Evolutionary conservation across 2,329 filamentous ascomycete genomes (phyloP), one percentile per base, ranked within the genome.

Genomic region (Hymenotorrendiella dingleyae): DNA sequence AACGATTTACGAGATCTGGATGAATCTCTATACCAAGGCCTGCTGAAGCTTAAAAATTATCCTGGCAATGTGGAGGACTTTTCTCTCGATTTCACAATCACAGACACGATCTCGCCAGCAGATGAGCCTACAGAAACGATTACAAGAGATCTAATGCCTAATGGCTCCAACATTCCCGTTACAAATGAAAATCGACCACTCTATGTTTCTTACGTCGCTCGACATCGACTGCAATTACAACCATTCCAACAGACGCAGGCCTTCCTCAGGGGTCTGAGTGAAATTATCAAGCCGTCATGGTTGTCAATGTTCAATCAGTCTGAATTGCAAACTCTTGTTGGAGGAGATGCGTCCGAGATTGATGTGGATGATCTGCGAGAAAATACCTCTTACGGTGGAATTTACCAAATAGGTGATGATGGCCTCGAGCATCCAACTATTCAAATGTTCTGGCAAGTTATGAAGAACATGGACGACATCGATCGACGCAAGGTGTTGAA

Each of bases 261-360:
- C 1, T 98, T 98, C 62, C 74, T 98, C 6, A 80, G 80, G 43
- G 93, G 93, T 0, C 78, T 98, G 1, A 80, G 85, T 17, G 74
- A 82, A 51, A 94, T 98, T 59, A 93, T 98, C 52, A 84, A 90
- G 45, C 90, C 91, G 0, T 79, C 80, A 3, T 98, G 93, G 93
- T 75, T 98, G 4, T 89, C 84, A 56, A 97, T 98, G 93, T 98
- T 98, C 71, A 98, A 98, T 64, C 91, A 96, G 62, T 80, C 80
- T 3, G 93, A 98, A 63, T 75, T 98, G 4, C 93, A 97, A 66
- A 93, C 87, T 1, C 80, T 98, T 5, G 85, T 98, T 12, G 87
- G 89, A 40, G 93, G 93, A 32, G 89, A 94, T 55, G 83, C 81
- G 21, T 82, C 82, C 8, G 82, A 86, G 48, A 94, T 98, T 45